Base-by-base conservation (phyloP, 1,284 basidiomycete genomes). In the Microbotryum silenes-acaulis region DNA sequence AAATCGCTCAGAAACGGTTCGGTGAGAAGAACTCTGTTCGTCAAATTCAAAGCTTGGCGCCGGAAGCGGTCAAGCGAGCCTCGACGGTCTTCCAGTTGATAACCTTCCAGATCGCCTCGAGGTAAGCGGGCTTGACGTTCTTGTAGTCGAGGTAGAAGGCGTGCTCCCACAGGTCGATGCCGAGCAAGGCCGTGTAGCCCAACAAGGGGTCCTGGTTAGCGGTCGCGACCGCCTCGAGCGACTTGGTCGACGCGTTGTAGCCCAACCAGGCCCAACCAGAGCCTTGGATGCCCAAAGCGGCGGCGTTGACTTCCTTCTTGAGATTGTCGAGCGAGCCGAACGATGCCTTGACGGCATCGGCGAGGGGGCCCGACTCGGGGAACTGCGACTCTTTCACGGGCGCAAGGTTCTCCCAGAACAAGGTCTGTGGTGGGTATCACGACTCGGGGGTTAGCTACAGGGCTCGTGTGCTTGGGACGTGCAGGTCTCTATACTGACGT, bases 181-280 rank as follows among this genome's bases (percentile, higher is more conserved):
- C 96, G 74, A 98, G 84, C 74, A 98, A 85, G 46, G 94, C 92
- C 44, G 83, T 81, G 77, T 93, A 89, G 76, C 80, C 73, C 67
- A 96, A 82, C 58, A 97, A 80, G 56, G 96, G 96, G 76, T 98
- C 96, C 80, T 98, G 96, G 81, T 98, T 97, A 45, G 91, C 79
- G 31, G 94, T 97, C 47, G 92, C 49, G 49, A 67, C 63, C 12
- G 63, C 63, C 63, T 69, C 67, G 59, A 69, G 53, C 61, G 83
- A 86, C 78, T 87, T 85, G 55, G 80, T 83, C 25, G 74, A 73
- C 45, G 81, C 72, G 77, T 88, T 88, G 75, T 83, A 88, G 65
- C 86, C 88, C 63, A 97, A 82, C 94, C 94, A 97, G 56, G 91
- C 93, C 96, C 94, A 98, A 23, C 94, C 96, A 67, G 89, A 92